Base-by-base conservation (phyloP, 73 alveolate species). In the Effrenium voratum region DNA sequence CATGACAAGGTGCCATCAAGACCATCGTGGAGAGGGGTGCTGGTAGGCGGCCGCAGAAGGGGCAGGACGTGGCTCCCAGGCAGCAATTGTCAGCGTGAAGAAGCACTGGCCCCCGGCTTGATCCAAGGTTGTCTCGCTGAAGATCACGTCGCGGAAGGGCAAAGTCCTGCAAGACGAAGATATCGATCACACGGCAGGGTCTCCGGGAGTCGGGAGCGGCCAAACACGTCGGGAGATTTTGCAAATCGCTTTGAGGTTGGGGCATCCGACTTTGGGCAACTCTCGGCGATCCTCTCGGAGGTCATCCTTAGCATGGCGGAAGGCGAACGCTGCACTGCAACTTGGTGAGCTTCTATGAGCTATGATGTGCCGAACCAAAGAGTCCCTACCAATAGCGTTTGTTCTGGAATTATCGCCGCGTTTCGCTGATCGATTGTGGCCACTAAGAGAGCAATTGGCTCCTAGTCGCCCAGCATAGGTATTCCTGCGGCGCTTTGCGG, bases 51-150 rank as follows among this genome's bases (percentile, higher is more conserved):
- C 85, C 85, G 36, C 85, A 45, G 60, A 66, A 45, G 36, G 95
- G 95, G n/a, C 95, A 87, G 45, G 95, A 87, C n/a, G 95, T 87
- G 28, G 94, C n/a, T n/a, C 36, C 94, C 57, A 5, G 63, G 82
- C 8, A 8, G 72, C 43, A n/a, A n/a, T 34, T 36, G 28, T 43
- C 52, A 36, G 36, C 26, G 32, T 8, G 38, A 22, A 28, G 16
- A 75, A 47, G 4, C 52, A 4, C 59, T 5, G 1, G 47, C 34
- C 36, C 5, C 59, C 59, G 3, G 36, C n/a, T 22, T 24, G 47
- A 12, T 49, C 30, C 49, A 38, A 84, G 95, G 95, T 63, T 28
- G 49, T 87, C 49, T 60, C 95, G 0, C 19, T 87, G 85, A 63
- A 59, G 50, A 43, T 87, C 72, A 87, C 95, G 1, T 87, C 95